Conservation (phyloP, 2,329 filamentous ascomycete species). For the Curvularia sp. region DNA sequence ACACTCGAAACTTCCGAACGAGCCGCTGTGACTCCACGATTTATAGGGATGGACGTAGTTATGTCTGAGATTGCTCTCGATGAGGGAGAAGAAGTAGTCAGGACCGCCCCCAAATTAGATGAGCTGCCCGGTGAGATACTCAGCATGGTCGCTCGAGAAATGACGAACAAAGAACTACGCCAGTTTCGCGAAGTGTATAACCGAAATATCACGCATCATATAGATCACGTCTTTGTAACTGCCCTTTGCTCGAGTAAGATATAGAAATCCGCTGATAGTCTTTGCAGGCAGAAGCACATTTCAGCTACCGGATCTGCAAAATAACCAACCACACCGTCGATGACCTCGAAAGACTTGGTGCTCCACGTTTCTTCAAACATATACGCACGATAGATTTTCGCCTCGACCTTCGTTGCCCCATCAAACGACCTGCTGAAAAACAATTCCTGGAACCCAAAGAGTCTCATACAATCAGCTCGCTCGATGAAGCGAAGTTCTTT, state of each 20-base stretch:
- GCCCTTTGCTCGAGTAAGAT: neutral
- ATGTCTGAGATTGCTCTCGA: neutral
- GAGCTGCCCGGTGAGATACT: slow-evolving; percentile 13
- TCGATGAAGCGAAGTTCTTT: neutral
- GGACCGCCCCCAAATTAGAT: neutral
- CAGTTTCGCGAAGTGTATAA: slow-evolving; percentile 6
- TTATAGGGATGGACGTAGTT: neutral
- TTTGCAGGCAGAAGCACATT: slow-evolving; percentile 1
- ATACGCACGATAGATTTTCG: slow-evolving; percentile 8
- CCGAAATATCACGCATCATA: slow-evolving; percentile 2
- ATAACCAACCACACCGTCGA: neutral
- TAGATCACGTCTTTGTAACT: slow-evolving; percentile 13
- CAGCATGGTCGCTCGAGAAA: slow-evolving; percentile 5
- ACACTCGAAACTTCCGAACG: neutral
- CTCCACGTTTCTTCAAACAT: slow-evolving; percentile 6
- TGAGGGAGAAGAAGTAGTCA: neutral
- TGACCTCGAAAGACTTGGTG: slow-evolving; percentile 4
- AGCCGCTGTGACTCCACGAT: neutral
- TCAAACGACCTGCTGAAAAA: neutral
- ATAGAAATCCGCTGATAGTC: neutral
- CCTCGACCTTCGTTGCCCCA: neutral
- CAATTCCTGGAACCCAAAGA: too few species aligned
- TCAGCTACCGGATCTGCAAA: slow-evolving; percentile 3
- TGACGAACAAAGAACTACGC: slow-evolving; percentile 1
- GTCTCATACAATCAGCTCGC: neutral